phyloP scores from a whole-genome alignment of 208 protist species.

The Leptomonas seymouri region DNA sequence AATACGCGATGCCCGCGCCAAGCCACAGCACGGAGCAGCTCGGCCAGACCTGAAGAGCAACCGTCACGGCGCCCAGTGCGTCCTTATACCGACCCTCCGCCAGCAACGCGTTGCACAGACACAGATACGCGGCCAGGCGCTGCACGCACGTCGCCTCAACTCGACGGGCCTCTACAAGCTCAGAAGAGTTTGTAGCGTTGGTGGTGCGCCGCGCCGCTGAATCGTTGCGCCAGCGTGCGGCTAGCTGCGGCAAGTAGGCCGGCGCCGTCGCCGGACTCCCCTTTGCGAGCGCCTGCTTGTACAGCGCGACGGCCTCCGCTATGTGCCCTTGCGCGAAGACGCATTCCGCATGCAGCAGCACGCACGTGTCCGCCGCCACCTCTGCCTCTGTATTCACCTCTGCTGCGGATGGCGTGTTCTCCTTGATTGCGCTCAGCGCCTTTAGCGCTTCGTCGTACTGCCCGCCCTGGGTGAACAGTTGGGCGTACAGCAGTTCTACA shows the following conservation, averaged over 20 bases:
- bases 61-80: constrained; percentile 74
- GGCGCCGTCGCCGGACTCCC: constrained; percentile 12
- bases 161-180: constrained; percentile 4
- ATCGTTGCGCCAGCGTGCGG: constrained; percentile 24
- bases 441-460: constrained; percentile 70
- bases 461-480: constrained; percentile 71
- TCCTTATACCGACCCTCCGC: constrained; percentile 65
- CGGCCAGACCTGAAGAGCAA: constrained; percentile 77
- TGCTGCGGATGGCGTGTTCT: neutral
- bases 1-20: constrained; percentile 86
- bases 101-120: constrained; percentile 84
- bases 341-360: constrained; percentile 71
- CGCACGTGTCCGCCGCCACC: constrained; percentile 37
- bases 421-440: constrained; percentile 38
- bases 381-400: constrained; percentile 1
- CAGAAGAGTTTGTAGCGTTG: neutral
- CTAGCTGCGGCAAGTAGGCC: constrained; percentile 24
- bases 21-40: constrained; percentile 82
- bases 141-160: constrained; percentile 21
- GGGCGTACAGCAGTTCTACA: constrained; percentile 78
- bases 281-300: constrained; percentile 62
- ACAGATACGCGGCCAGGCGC: constrained; percentile 51
- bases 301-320: constrained; percentile 51
- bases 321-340: constrained; percentile 52
- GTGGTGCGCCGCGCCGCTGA: constrained; percentile 2